Conservation (phyloP, 2,329 filamentous ascomycete species). For the Hypoxylon sp. region DNA sequence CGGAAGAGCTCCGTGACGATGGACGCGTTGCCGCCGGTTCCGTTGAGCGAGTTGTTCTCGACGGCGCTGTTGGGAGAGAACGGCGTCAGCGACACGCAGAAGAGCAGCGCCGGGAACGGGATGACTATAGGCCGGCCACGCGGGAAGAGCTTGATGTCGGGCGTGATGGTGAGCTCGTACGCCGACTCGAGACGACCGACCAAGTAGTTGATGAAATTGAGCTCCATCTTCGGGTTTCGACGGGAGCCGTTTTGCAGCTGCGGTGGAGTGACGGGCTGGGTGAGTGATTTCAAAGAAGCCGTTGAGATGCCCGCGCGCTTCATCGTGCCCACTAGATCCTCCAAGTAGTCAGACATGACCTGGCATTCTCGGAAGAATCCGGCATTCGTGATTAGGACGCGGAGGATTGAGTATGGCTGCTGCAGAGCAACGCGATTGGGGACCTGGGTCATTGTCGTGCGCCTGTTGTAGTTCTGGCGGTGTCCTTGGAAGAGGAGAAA, state of each 20-base stretch:
- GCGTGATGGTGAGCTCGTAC: conserved; percentile 57
- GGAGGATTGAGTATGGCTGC: conserved; percentile 59
- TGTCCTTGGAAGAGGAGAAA: conserved; percentile 83
- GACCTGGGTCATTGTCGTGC: conserved; percentile 64
- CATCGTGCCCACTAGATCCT: conserved; percentile 54
- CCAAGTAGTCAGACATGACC: conserved; percentile 53
- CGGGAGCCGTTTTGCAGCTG: conserved; percentile 42
- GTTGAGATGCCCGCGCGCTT: conserved; percentile 55
- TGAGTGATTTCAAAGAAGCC: conserved; percentile 54
- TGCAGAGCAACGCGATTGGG: conserved; percentile 49
- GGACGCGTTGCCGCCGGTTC: conserved; percentile 39
- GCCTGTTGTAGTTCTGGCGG: conserved; percentile 73
- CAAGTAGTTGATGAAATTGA: conserved; percentile 54
- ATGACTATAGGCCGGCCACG: conserved; percentile 25
- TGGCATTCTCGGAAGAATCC: conserved; percentile 54
- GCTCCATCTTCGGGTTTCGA: conserved; percentile 53
- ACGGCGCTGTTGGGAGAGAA: conserved; percentile 11
- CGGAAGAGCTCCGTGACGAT: no score
- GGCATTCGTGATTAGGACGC: conserved; percentile 60
- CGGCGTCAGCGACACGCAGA: conserved; percentile 46
- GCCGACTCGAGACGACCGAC: conserved; percentile 53
- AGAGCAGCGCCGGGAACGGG: conserved; percentile 35
- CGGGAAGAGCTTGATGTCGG: conserved; percentile 46
- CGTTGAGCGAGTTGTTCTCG: conserved; percentile 7
- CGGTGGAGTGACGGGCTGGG: conserved; percentile 45